These are phyloP conservation scores for Yamadazyma atlantica DNA, from an alignment of 1,139 yeast species.

Conservation along the genomic window DNA sequence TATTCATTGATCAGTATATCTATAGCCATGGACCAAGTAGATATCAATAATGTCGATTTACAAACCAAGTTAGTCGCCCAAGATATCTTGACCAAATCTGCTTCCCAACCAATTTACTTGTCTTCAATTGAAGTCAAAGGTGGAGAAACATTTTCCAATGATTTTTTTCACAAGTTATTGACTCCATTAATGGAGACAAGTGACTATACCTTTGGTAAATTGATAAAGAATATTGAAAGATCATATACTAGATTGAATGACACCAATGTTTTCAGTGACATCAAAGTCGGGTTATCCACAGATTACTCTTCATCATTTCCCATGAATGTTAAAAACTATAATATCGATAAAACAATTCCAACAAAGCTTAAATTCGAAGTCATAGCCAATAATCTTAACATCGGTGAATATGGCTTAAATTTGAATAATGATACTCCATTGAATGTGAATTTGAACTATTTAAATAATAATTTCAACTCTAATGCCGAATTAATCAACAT, in stretches of 20 bases:
- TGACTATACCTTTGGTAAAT: conserved; percentile 47
- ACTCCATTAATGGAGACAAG: conserved; percentile 42
- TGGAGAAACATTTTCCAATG: conserved; percentile 47
- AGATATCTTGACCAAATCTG: conserved; percentile 32
- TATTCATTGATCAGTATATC: too few relatives aligned
- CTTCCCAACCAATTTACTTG: conserved; percentile 44
- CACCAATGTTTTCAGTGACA: conserved; percentile 45
- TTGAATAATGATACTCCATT: conserved; percentile 42
- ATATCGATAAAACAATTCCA: conserved; percentile 36
- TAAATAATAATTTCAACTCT: conserved; percentile 44
- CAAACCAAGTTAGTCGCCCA: conserved; percentile 31
- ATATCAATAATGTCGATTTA: conserved; percentile 17
- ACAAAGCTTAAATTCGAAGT: conserved; percentile 42
- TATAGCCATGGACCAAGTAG: conserved; percentile 9
- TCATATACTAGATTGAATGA: conserved; percentile 31
- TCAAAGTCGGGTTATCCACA: conserved; percentile 33
- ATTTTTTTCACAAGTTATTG: conserved; percentile 46
- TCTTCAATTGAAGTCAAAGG: conserved; percentile 49
- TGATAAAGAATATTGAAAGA: conserved; percentile 28
- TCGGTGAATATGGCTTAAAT: conserved; percentile 36
- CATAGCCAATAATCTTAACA: conserved; percentile 31
- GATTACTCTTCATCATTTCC: conserved; percentile 35
- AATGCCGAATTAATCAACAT: conserved; percentile 44
- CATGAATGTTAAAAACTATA: conserved; percentile 24
- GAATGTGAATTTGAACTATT: conserved; percentile 39